These are phyloP conservation scores for Phytophthora hybrid DNA, from an alignment of 352 stramenopile genomes.

Conservation along the genomic window DNA sequence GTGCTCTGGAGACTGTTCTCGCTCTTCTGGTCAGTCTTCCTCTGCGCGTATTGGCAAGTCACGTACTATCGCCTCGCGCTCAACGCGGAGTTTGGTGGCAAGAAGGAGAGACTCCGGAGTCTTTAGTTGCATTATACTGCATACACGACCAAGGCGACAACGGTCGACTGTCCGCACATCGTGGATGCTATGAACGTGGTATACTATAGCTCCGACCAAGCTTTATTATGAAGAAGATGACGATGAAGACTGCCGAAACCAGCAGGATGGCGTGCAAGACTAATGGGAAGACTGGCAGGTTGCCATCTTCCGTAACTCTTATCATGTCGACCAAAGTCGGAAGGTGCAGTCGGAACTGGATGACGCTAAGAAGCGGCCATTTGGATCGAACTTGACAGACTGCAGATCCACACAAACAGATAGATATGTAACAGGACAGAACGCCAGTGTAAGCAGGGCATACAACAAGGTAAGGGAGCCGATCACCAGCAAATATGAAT, in stretches of 20 bases:
- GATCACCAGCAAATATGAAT: conserved; percentile 33
- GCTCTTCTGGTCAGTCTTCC: conserved; percentile 58
- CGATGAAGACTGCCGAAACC: conserved; percentile 15
- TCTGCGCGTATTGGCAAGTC: conserved; percentile 72
- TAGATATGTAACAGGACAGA: conserved; percentile 34
- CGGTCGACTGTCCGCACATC: not conserved
- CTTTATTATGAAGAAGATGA: conserved; percentile 26
- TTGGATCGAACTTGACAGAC: conserved; percentile 92
- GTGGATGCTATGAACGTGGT: conserved; percentile 21
- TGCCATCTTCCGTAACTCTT: conserved; percentile 20
- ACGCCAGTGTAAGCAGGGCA: conserved; percentile 15
- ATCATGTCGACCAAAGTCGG: conserved; percentile 84
- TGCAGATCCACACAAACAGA: conserved; percentile 44
- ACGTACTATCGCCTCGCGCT: conserved; percentile 74
- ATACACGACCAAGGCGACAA: conserved; percentile 5
- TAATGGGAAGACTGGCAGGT: conserved; percentile 2
- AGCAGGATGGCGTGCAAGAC: conserved; percentile 9
- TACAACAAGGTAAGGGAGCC: conserved; percentile 20
- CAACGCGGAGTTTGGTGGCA: conserved; percentile 76
- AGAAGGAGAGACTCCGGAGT: conserved; percentile 83
- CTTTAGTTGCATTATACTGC: conserved; percentile 44
- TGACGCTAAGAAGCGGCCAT: conserved; percentile 89
- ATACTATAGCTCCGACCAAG: conserved; percentile 23
- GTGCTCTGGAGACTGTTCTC: conserved; percentile 78
- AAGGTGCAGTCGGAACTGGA: conserved; percentile 95